A percentile compares a stretch with the other conserved stretches of the same genome.
phyloP scores from a whole-genome alignment of 306 rosid genomes.

The Phaseolus lunatus region DNA sequence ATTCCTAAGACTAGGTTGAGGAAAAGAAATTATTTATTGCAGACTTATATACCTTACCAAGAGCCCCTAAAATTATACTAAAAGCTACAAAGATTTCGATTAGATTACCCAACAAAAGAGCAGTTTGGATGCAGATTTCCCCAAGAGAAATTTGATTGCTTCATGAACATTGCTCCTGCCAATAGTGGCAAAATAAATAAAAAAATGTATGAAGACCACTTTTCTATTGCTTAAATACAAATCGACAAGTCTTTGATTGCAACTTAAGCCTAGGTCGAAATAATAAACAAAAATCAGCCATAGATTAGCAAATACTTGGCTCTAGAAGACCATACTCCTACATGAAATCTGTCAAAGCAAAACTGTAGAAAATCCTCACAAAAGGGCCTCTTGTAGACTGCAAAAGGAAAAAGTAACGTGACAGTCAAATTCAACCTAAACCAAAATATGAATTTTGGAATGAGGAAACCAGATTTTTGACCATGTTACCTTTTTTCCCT shows the following conservation, averaged over 20 bases:
- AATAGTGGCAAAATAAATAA: conserved; percentile 35
- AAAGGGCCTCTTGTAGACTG: conserved; percentile 95
- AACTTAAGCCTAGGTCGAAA: conserved; percentile 34
- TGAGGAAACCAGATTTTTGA: conserved; percentile 38
- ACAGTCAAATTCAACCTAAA: conserved; percentile 42
- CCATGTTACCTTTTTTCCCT: conserved; percentile 65
- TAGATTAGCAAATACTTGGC: conserved; percentile 61
- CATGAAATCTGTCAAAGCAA: conserved; percentile 84
- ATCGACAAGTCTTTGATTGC: conserved; percentile 17
- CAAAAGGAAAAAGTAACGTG: conserved; percentile 25
- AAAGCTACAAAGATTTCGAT: conserved; percentile 26
- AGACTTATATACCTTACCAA: conserved; percentile 36
- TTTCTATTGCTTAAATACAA: conserved; percentile 31
- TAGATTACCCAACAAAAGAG: conserved; percentile 85
- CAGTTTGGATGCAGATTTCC: conserved; percentile 61
- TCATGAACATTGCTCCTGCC: conserved; percentile 68
- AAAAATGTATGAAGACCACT: conserved; percentile 25
- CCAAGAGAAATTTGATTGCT: conserved; percentile 61
- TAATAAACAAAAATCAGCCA: conserved; percentile 36
- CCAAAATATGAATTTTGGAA: conserved; percentile 31
- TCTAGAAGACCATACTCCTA: conserved; percentile 97
- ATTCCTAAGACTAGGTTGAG: conserved; percentile 1
- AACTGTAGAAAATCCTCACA: conserved; percentile 81
- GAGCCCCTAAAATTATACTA: conserved; percentile 12
- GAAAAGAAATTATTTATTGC: conserved; percentile 30